Evolutionary conservation across 345 rosid species (phyloP).

Genomic region (Eucalyptus pauciflora): DNA sequence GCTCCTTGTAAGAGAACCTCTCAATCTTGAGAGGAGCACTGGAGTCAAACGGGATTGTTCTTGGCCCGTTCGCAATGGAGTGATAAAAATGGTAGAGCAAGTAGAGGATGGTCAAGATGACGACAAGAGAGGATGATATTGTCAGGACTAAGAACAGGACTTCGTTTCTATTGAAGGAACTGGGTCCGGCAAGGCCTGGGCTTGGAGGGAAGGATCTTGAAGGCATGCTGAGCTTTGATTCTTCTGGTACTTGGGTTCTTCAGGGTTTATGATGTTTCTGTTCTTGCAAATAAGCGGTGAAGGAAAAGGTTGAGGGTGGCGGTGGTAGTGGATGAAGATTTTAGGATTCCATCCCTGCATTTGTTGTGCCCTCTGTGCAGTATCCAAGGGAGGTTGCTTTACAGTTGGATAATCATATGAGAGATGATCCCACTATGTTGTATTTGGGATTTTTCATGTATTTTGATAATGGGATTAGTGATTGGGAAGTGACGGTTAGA

Average conservation of each 20-base stretch:
- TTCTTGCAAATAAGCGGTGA: not conserved
- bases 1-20: conserved; percentile 62
- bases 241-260: conserved; percentile 2
- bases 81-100: conserved; percentile 71
- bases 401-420: conserved; percentile 24
- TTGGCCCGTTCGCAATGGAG: conserved; percentile 49
- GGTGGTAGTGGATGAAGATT: not conserved
- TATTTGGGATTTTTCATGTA: not conserved
- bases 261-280: not conserved
- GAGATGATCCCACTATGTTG: not conserved
- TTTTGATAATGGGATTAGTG: not conserved
- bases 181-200: conserved; percentile 18
- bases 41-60: conserved; percentile 71
- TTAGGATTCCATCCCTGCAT: not conserved
- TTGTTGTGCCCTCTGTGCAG: not conserved
- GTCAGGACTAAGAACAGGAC: conserved; percentile 56
- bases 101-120: conserved; percentile 57
- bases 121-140: conserved; percentile 56
- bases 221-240: conserved; percentile 39
- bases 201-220: conserved; percentile 52
- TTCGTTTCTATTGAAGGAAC: conserved; percentile 32
- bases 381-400: conserved; percentile 38
- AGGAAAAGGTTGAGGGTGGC: not conserved
- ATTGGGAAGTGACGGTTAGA: not conserved
- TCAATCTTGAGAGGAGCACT: conserved; percentile 58